Evolutionary conservation across 1,284 basidiomycete species (phyloP).

Genomic region (Agaricales sp.): DNA sequence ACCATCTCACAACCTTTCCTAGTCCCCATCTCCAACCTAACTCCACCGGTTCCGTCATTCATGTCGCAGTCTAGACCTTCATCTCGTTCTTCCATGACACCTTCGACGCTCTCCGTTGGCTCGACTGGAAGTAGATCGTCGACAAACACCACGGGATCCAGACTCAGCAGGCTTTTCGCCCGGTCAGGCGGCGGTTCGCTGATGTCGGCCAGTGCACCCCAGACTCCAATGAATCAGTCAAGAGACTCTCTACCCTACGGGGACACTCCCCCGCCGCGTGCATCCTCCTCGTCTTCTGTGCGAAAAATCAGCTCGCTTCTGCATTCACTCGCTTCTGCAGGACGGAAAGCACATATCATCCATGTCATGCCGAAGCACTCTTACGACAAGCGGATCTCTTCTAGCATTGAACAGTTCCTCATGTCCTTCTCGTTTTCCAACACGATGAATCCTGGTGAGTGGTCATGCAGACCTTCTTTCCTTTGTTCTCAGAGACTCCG

Average conservation of each 20-base stretch:
- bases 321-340: neutral
- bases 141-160: neutral
- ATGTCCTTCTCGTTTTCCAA: constrained; percentile 1
- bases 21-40: neutral
- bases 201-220: neutral
- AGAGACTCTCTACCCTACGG: neutral
- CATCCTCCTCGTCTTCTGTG: neutral
- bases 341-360: neutral
- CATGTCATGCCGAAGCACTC: neutral
- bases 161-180: neutral
- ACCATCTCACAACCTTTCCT: constrained; percentile 1
- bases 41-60: neutral
- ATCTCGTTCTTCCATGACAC: neutral
- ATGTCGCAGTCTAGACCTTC: neutral
- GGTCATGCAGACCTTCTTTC: neutral
- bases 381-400: neutral
- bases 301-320: neutral
- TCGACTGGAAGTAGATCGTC: neutral
- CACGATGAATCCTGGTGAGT: neutral
- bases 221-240: neutral
- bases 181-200: neutral
- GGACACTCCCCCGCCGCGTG: neutral
- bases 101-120: neutral
- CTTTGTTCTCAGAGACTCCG: too few species aligned
- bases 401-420: constrained; percentile 1